Evolutionary conservation across 805 yeast species (phyloP).

Genomic region (Groenewaldozyma salmanticensis): DNA sequence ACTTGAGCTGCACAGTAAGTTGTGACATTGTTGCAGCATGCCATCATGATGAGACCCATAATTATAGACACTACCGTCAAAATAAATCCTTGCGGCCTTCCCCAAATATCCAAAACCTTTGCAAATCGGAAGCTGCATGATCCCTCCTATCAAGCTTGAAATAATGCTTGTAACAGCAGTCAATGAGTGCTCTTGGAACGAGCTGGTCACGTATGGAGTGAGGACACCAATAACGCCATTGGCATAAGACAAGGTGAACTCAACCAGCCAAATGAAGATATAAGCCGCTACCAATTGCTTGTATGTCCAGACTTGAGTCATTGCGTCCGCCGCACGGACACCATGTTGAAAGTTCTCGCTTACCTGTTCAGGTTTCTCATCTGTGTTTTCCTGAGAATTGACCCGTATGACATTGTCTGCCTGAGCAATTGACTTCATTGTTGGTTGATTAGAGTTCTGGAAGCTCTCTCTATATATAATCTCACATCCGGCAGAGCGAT

Average conservation of each 20-base stretch:
- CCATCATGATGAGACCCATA: slow-evolving; percentile 48
- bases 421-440: too few relatives aligned
- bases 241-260: slow-evolving; percentile 27
- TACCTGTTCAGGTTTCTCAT: too few relatives aligned
- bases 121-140: slow-evolving; percentile 27
- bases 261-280: slow-evolving; percentile 25
- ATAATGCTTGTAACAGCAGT: slow-evolving; percentile 23
- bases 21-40: slow-evolving; percentile 43
- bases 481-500: too few relatives aligned
- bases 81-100: slow-evolving; percentile 41
- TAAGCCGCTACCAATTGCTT: too few relatives aligned
- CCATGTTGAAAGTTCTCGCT: too few relatives aligned
- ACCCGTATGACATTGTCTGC: too few relatives aligned
- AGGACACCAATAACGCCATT: slow-evolving; percentile 20
- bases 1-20: slow-evolving; percentile 44
- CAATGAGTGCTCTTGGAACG: slow-evolving; percentile 17
- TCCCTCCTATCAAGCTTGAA: not conserved
- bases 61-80: slow-evolving; percentile 40
- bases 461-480: too few relatives aligned
- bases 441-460: too few relatives aligned
- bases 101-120: slow-evolving; percentile 46
- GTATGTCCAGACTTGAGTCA: too few relatives aligned
- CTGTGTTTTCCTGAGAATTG: too few relatives aligned
- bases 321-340: too few relatives aligned
- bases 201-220: slow-evolving; percentile 16